Evolutionary conservation across 352 stramenopile genomes (phyloP), one percentile per base, ranked within the genome.

Genomic region (Pythium sp.): DNA sequence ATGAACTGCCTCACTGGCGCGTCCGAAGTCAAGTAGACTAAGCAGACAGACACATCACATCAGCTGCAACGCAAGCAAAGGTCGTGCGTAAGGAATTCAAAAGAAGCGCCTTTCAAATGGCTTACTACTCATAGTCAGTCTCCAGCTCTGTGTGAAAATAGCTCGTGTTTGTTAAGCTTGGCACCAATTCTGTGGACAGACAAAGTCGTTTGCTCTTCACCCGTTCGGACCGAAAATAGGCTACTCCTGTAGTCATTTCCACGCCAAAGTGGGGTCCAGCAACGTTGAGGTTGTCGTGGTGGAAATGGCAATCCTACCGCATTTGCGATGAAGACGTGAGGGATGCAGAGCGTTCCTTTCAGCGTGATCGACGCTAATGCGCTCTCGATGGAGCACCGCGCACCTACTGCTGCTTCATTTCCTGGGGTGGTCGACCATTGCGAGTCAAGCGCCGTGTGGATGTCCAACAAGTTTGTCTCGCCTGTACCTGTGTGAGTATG

Each of bases 1-100:
- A 90, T 92, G 81, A 93, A 89, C 68, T 91, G 84, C 72, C 81
- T 94, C 67, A 92, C 83, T 0, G 79, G 82, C 63, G 79, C 74
- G 20, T 94, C 84, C 5, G 74, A 92, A 65, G 74, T 94, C 71
- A 90, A 91, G 76, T 91, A 87, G 58, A 26, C 24, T 26, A 26
- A 26, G 24, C 24, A 26, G 24, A 26, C 24, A 26, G 24, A 26
- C 24, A 26, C 24, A 26, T 26, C 24, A 26, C 24, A 26, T 26
- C 24, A 26, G 24, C 1, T 26, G 24, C 24, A 26, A 26, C 24
- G 24, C 24, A 26, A 26, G 24, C 24, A 26, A 26, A 26, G 53
- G 5, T 36, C 9, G 11, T 34, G 11, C 12, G 15, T n/a, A 20
- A 32, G 5, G 51, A 34, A 18, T 12, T 57, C 24, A 8, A 57